Percentiles rank a stretch among this genome's conserved stretches.
Conservation (phyloP, 1,284 basidiomycete genomes). For the Microbotryum lychnidis-dioicae region DNA sequence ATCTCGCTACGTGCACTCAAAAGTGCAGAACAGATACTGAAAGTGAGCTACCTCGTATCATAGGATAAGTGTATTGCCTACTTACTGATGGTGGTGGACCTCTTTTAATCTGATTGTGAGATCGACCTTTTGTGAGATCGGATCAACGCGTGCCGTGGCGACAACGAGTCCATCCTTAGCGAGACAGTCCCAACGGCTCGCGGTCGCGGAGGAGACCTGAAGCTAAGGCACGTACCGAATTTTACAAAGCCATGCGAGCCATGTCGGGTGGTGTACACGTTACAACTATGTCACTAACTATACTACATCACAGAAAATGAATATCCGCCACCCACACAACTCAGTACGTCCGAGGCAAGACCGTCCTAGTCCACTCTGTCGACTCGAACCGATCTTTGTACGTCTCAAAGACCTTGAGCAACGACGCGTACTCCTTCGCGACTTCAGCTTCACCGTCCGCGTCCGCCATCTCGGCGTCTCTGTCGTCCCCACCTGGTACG, state of each 20-base stretch:
- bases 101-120: too few species aligned
- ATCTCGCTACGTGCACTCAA: too few species aligned
- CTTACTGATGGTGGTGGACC: too few species aligned
- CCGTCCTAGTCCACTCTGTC: conserved; percentile 65
- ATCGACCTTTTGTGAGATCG: too few species aligned
- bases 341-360: conserved; percentile 46
- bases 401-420: conserved; percentile 58
- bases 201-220: too few species aligned
- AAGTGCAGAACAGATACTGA: too few species aligned
- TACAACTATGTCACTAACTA: neutral
- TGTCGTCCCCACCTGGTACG: conserved; percentile 3
- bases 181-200: too few species aligned
- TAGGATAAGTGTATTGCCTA: too few species aligned
- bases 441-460: conserved; percentile 31
- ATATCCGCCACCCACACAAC: neutral
- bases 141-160: too few species aligned
- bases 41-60: too few species aligned
- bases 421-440: conserved; percentile 56
- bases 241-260: neutral
- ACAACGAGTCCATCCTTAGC: too few species aligned
- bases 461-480: conserved; percentile 13
- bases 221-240: too few species aligned
- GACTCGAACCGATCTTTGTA: conserved; percentile 60
- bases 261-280: neutral
- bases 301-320: neutral